Conservation (phyloP, 2,329 filamentous ascomycete species). For the Torrubiella hemipterigena region DNA sequence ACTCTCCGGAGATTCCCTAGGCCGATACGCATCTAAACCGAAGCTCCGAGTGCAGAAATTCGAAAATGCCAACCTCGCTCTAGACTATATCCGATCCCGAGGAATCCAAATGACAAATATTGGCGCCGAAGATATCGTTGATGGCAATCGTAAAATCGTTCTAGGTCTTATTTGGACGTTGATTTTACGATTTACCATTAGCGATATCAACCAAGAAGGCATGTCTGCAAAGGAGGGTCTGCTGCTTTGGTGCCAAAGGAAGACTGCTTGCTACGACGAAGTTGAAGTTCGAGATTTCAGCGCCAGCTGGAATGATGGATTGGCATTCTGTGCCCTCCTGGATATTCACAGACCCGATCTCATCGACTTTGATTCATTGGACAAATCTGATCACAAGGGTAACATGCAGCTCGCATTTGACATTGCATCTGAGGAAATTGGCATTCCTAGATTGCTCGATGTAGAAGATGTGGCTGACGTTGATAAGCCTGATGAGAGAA, state of each 20-base stretch:
- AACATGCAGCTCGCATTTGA: constrained; percentile 99
- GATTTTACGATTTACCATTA: constrained; percentile 96
- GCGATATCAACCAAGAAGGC: constrained; percentile 95
- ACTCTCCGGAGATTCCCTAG: constrained; percentile 85
- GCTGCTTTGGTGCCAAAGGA: constrained; percentile 92
- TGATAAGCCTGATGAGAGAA: constrained; percentile 86
- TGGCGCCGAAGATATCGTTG: constrained; percentile 93
- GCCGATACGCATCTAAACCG: constrained; percentile 90
- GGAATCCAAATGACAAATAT: constrained; percentile 98
- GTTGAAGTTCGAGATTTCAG: constrained; percentile 95
- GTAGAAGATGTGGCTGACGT: constrained; percentile 98
- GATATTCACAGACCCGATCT: constrained; percentile 96
- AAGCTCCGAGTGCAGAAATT: constrained; percentile 94
- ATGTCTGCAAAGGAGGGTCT: constrained; percentile 96
- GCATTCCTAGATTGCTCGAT: constrained; percentile 88
- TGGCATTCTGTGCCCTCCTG: constrained; percentile 90
- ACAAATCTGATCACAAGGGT: constrained; percentile 86
- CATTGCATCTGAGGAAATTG: constrained; percentile 90
- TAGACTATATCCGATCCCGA: constrained; percentile 83
- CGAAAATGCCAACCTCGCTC: constrained; percentile 92
- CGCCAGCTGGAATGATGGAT: constrained; percentile 89
- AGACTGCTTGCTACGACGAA: constrained; percentile 96
- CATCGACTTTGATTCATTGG: constrained; percentile 90
- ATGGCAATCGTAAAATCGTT: constrained; percentile 96
- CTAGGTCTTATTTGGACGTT: constrained; percentile 96